Evolutionary conservation across 305 asterid species (phyloP).

Genomic region (Solanum chacoense): DNA sequence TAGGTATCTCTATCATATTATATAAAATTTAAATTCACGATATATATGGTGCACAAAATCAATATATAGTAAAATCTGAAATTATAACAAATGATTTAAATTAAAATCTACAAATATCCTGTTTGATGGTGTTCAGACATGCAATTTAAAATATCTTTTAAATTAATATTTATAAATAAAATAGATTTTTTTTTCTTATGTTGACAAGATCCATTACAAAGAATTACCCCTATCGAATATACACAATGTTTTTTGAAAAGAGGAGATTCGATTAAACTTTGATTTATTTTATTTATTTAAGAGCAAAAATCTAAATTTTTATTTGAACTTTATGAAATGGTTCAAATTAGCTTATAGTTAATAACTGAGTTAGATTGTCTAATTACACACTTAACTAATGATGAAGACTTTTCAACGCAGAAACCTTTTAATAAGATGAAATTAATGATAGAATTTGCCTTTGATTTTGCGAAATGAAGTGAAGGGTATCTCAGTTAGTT

Average conservation of each 20-base stretch:
- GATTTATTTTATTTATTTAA: neutral
- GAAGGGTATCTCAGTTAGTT: neutral
- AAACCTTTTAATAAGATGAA: neutral
- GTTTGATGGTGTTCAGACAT: neutral
- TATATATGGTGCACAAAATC: neutral
- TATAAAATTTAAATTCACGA: neutral
- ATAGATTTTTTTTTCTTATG: neutral
- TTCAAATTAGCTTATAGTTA: neutral
- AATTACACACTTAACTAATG: neutral
- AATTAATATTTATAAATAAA: too few species aligned
- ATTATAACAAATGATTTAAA: neutral
- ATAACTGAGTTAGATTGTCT: neutral
- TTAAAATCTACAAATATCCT: neutral
- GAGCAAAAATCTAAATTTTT: neutral
- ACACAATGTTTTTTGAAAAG: neutral
- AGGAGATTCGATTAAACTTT: too few species aligned
- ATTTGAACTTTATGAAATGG: neutral
- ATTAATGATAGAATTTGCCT: neutral
- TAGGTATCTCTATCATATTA: neutral
- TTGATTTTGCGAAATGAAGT: neutral
- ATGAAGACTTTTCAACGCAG: neutral
- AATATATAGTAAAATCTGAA: neutral
- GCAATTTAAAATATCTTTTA: neutral
- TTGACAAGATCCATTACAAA: neutral
- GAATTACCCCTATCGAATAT: neutral